phyloP scores from a whole-genome alignment of 2,329 filamentous ascomycete species.

The Escovopsis sp. region DNA sequence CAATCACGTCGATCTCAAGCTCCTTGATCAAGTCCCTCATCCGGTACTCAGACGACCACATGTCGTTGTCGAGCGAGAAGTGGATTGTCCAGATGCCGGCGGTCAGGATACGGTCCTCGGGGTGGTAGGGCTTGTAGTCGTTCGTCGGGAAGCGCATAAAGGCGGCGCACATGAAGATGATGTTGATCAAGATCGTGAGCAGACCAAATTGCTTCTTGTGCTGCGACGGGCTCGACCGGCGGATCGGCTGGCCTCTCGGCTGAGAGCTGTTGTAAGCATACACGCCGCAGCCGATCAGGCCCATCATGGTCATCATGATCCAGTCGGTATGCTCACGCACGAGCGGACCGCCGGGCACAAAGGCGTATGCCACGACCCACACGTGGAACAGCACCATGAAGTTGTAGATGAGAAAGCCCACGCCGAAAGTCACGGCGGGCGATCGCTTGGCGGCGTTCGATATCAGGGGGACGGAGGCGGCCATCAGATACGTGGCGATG shows the following conservation, averaged over 20 bases:
- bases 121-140: slow-evolving; percentile 82
- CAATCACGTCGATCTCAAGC: slow-evolving; percentile 91
- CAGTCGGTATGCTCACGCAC: slow-evolving; percentile 92
- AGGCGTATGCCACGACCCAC: slow-evolving; percentile 96
- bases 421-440: slow-evolving; percentile 67
- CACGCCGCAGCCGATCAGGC: slow-evolving; percentile 70
- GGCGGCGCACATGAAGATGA: slow-evolving; percentile 65
- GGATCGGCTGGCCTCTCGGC: slow-evolving; percentile 21
- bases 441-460: slow-evolving; percentile 60
- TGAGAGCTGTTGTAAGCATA: slow-evolving; percentile 50
- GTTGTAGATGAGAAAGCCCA: slow-evolving; percentile 86
- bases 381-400: slow-evolving; percentile 93
- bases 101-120: slow-evolving; percentile 73
- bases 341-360: slow-evolving; percentile 84
- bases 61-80: slow-evolving; percentile 94
- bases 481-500: slow-evolving; percentile 68
- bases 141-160: slow-evolving; percentile 88
- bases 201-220: slow-evolving; percentile 38
- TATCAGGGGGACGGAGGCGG: slow-evolving; percentile 61
- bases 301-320: slow-evolving; percentile 80
- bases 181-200: slow-evolving; percentile 59
- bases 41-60: slow-evolving; percentile 93
- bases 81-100: slow-evolving; percentile 98
- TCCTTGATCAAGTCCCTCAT: slow-evolving; percentile 87
- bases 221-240: slow-evolving; percentile 19